A percentile compares a stretch with the other conserved stretches of the same genome.
phyloP scores from a whole-genome alignment of 164 flowering plant species.

The Magnolia officinalis region DNA sequence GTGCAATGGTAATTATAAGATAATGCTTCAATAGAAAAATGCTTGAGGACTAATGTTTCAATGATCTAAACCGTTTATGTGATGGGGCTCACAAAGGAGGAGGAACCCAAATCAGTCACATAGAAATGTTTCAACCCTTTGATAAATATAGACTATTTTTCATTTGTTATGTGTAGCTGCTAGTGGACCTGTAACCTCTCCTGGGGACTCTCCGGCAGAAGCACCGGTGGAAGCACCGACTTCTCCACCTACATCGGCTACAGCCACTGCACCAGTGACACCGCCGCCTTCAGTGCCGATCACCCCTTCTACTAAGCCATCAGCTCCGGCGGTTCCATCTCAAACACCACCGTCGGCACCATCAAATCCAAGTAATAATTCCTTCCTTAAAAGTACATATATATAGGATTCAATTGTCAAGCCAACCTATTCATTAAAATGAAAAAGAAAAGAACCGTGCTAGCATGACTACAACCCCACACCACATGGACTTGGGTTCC shows the following conservation, averaged over 20 bases:
- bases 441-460: too few species aligned
- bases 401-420: too few species aligned
- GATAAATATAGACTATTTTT: constrained; percentile 3
- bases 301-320: not conserved
- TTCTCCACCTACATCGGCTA: not conserved
- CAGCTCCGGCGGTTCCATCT: not conserved
- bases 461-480: too few species aligned
- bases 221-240: not conserved
- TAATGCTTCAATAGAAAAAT: not conserved
- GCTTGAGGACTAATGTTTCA: too few species aligned
- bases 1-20: constrained; percentile 44
- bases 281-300: not conserved
- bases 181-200: constrained; percentile 4
- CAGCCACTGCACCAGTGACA: not conserved
- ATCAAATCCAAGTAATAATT: not conserved
- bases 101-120: not conserved
- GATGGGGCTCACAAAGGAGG: not conserved
- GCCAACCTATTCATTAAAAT: too few species aligned
- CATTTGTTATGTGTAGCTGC: not conserved
- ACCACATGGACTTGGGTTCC: too few species aligned
- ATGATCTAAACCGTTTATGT: not conserved
- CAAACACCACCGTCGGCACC: not conserved
- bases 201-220: constrained; percentile 1
- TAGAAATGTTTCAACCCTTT: not conserved
- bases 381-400: too few species aligned